Base-by-base conservation (phyloP, 208 protist species). In the Vickermania ingenoplastis region DNA sequence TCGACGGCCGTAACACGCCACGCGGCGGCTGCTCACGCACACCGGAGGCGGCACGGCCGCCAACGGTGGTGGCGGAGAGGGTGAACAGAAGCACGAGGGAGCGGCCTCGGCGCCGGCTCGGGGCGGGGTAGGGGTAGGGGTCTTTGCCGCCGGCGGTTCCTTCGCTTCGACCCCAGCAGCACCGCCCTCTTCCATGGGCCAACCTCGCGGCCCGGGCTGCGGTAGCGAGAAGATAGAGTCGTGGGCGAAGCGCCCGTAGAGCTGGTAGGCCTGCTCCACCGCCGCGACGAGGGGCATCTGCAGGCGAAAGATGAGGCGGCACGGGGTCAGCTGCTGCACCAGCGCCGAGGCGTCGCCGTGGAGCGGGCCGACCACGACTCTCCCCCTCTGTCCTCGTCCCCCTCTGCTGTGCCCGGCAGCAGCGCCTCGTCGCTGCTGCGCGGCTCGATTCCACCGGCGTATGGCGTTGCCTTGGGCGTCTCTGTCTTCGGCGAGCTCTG, bases 231-330 rank as follows among this genome's bases (percentile, higher is more conserved):
- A 17, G 11, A n/a, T 7, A 45, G 36, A 17, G 17, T 45, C 36
- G 17, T 45, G 36, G 13, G 77, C 62, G 27, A 83, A 63, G 13
- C 65, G 23, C 24, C 76, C 49, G 36, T 73, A 82, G 24, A 59
- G 45, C 13, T 73, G 79, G 61, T 86, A 67, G 36, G 73, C 69
- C 41, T 48, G 58, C 2, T 72, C 63, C 53, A 90, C 77, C 14
- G 53, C 49, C 3, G 61, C 41, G 17, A 66, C 74, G 27, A 92
- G 62, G 49, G 65, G 69, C 61, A 78, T 75, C 55, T 84, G 68
- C 23, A 89, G 73, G 25, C 65, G 77, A 67, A 86, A 92, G 31
- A 73, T 74, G 51, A 92, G 72, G 25, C 79, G 76, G 41, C 67
- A 70, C 0, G 86, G 77, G 17, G 53, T 55, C 22, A 75, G 63